These are phyloP conservation scores for Dendryphion nanum DNA, from an alignment of 2,329 filamentous ascomycete genomes.

Conservation along the genomic window DNA sequence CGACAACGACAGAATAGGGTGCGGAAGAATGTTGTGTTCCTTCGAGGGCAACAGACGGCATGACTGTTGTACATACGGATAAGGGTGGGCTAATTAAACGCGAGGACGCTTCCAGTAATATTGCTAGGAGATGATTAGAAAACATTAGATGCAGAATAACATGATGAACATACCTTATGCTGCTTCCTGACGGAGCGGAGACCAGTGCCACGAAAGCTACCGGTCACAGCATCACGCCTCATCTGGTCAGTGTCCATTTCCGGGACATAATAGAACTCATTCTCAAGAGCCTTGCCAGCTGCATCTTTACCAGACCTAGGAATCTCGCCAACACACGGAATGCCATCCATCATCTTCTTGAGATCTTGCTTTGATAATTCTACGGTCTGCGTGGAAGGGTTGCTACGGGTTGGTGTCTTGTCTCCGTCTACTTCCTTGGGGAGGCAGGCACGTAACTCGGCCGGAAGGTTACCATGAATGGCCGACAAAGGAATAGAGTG, in stretches of 20 bases:
- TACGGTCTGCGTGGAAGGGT: conserved; percentile 19
- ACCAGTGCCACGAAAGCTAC: conserved; percentile 84
- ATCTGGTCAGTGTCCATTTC: conserved; percentile 79
- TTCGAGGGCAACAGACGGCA: no score
- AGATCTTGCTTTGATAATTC: conserved; percentile 51
- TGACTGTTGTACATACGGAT: no score
- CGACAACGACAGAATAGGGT: no score
- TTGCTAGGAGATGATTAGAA: conserved; percentile 50
- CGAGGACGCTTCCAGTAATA: conserved; percentile 68
- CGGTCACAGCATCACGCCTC: conserved; percentile 77
- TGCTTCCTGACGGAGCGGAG: conserved; percentile 88
- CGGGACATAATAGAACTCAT: conserved; percentile 94
- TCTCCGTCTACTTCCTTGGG: conserved; percentile 23
- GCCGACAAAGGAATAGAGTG: conserved; percentile 88
- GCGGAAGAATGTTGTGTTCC: no score
- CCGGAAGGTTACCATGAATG: conserved; percentile 84
- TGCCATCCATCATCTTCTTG: conserved; percentile 68
- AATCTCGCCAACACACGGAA: conserved; percentile 83
- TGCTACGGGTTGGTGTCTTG: conserved; percentile 12
- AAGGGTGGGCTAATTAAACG: conserved; percentile 13
- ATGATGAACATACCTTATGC: conserved; percentile 73
- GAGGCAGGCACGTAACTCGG: conserved; percentile 44
- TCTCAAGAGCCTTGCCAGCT: conserved; percentile 87
- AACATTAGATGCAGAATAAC: background rate
- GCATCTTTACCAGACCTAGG: conserved; percentile 91